Evolutionary conservation across 2,329 filamentous ascomycete species (phyloP).

Genomic region (Penicillium sp.): DNA sequence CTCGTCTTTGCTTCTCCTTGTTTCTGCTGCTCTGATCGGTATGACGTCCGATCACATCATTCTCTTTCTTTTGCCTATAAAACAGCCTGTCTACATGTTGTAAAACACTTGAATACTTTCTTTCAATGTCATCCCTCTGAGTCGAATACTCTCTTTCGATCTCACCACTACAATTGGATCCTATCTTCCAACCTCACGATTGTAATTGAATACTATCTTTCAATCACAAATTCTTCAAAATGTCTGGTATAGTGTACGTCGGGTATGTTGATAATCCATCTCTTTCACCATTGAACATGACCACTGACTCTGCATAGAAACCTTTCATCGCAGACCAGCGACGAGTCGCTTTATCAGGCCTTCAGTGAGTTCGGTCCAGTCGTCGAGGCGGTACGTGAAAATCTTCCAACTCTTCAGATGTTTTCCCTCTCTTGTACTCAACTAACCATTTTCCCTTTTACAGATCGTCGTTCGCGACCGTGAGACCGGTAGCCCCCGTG

Average conservation of each 20-base stretch:
- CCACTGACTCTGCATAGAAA: conserved; percentile 9
- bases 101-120: too few relatives aligned
- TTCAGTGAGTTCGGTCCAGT: conserved; percentile 13
- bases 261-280: conserved; percentile 10
- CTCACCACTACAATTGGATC: too few relatives aligned
- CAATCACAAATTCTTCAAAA: conserved; percentile 15
- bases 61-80: too few relatives aligned
- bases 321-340: conserved; percentile 15
- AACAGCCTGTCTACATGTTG: too few relatives aligned
- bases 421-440: neutral
- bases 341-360: conserved; percentile 8
- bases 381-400: conserved; percentile 13
- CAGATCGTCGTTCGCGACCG: conserved; percentile 19
- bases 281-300: neutral
- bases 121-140: too few relatives aligned
- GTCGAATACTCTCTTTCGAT: too few relatives aligned
- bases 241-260: conserved; percentile 19
- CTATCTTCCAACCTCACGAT: too few relatives aligned
- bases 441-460: neutral
- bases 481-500: conserved; percentile 18
- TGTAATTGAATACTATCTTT: too few relatives aligned
- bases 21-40: too few relatives aligned
- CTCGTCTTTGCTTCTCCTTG: too few relatives aligned
- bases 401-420: neutral
- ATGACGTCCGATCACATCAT: too few relatives aligned